Percentiles rank a stretch among this genome's conserved stretches.
Conservation (phyloP, 257 asterid species). For the Thymus quinquecostatus region DNA sequence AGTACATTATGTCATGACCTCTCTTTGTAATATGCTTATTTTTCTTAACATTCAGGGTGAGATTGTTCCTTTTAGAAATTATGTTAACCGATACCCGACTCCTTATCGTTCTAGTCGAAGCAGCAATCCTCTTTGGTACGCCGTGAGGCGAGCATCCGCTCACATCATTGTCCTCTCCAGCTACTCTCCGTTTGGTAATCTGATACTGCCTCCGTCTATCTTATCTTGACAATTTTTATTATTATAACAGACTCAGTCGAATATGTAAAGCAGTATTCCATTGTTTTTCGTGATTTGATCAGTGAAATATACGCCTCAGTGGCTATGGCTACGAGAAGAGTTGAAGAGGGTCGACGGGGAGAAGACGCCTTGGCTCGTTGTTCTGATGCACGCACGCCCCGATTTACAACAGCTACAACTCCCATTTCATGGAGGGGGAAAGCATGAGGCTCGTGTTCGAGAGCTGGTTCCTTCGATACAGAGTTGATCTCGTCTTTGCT, state of each 20-base stretch:
- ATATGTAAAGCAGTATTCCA: too few relatives aligned
- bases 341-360: slow-evolving; percentile 72
- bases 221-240: too few relatives aligned
- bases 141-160: slow-evolving; percentile 93
- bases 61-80: slow-evolving; percentile 83
- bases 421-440: slow-evolving; percentile 96
- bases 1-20: too few relatives aligned
- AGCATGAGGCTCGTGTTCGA: slow-evolving; percentile 82
- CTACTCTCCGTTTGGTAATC: slow-evolving; percentile 95
- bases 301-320: slow-evolving; percentile 98
- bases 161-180: slow-evolving; percentile 92
- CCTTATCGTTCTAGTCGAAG: slow-evolving; percentile 83
- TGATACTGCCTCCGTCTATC: background rate
- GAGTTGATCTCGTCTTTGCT: slow-evolving; percentile 90
- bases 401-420: slow-evolving; percentile 82
- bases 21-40: too few relatives aligned
- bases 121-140: slow-evolving; percentile 92
- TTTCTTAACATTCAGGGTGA: slow-evolving; percentile 59
- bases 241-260: too few relatives aligned
- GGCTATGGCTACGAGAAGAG: slow-evolving; percentile 73
- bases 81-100: slow-evolving; percentile 83
- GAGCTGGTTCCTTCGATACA: slow-evolving; percentile 81
- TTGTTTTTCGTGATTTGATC: slow-evolving; percentile 10
- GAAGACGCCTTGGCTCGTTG: slow-evolving; percentile 97
- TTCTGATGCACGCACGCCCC: slow-evolving; percentile 97